Evolutionary conservation across 345 rosid genomes (phyloP), one percentile per base, ranked within the genome.

Genomic region (Eucalyptus fibrosa): DNA sequence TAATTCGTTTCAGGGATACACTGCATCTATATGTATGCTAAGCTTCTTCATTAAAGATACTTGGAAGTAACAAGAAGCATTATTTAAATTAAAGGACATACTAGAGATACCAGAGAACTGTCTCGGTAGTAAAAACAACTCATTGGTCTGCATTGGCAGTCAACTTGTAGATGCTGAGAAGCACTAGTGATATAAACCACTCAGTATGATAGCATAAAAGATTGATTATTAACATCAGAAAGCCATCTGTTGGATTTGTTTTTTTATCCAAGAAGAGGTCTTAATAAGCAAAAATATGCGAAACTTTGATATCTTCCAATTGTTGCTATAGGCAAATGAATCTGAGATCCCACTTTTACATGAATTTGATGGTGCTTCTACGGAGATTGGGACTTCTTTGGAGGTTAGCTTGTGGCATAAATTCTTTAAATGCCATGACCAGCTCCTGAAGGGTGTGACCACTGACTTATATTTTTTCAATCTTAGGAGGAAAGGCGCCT

Each of bases 401-500:
- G 99, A 97, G 96, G 99, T 95, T 92, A 86, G 88, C 83, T 60
- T 89, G 77, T 65, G 87, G n/a, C 62, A 56, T 81, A 83, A 80
- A 89, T 56, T 30, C 53, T 88, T 85, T 42, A 37, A 32, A 50
- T 32, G 90, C 88, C 86, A 28, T 24, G 13, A 30, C 50, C 88
- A 86, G 55, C 51, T 65, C 49, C 13, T 86, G 59, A 86, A 9
- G 28, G 34, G 44, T 53, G 65, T 51, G 62, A 86, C 45, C 28
- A 59, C n/a, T 86, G 47, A 40, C 19, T 45, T 53, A 44, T 30
- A 17, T 45, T 88, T 60, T 89, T 89, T 89, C 37, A 87, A 89
- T 77, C 85, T 85, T 90, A 97, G 99, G 99, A 97, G 93, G 99
- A 97, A 90, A 92, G 99, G 34, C 99, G 98, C 86, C 94, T 97